Percentiles rank a stretch among this genome's conserved stretches.
These are phyloP conservation scores for Trifolium pratense DNA, from an alignment of 306 rosid species.

Conservation along the genomic window DNA sequence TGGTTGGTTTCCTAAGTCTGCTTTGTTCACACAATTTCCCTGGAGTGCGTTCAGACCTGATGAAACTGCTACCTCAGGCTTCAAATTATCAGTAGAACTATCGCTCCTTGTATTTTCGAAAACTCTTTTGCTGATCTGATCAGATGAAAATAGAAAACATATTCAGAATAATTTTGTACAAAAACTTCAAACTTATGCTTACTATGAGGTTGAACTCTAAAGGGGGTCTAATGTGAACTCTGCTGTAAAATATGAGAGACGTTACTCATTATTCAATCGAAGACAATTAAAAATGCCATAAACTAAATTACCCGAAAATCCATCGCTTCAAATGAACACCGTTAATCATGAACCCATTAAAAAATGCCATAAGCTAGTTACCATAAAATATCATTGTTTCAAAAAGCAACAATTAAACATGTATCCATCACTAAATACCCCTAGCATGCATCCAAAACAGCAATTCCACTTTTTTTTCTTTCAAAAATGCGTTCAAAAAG, in stretches of 20 bases:
- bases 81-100: conserved; percentile 47
- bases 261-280: neutral
- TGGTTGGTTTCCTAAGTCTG: conserved; percentile 43
- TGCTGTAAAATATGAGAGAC: conserved; percentile 1
- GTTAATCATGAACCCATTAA: neutral
- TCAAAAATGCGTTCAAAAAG: neutral
- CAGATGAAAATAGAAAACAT: conserved; percentile 40
- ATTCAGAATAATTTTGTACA: conserved; percentile 13
- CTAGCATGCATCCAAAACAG: neutral
- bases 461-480: neutral
- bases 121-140: conserved; percentile 87
- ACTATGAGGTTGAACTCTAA: conserved; percentile 1
- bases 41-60: conserved; percentile 42
- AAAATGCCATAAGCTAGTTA: conserved; percentile 18
- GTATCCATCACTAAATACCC: neutral
- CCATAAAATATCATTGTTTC: neutral
- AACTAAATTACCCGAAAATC: neutral
- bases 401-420: neutral
- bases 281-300: conserved; percentile 10
- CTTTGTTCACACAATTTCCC: conserved; percentile 44
- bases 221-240: neutral
- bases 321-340: neutral
- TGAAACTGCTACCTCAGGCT: conserved; percentile 48
- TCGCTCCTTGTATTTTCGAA: conserved; percentile 66
- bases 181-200: conserved; percentile 19